Percentiles rank a stretch among this genome's conserved stretches.
Conservation (phyloP, 2,329 filamentous ascomycete genomes). For the Blastomyces percursus region DNA sequence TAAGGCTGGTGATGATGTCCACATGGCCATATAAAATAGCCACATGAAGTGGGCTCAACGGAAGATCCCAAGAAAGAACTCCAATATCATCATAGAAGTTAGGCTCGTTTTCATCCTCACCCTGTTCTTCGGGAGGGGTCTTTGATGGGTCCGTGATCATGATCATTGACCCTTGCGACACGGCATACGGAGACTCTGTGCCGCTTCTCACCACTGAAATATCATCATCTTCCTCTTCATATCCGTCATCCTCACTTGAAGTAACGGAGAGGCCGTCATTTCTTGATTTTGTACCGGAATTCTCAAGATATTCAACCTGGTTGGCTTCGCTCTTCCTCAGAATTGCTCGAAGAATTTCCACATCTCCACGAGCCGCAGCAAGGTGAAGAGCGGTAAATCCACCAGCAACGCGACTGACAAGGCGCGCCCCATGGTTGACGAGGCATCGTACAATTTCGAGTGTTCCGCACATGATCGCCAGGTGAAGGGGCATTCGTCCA, state of each 20-base stretch:
- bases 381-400: conserved; percentile 75
- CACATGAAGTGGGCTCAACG: conserved; percentile 63
- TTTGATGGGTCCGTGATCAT: conserved; percentile 39
- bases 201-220: conserved; percentile 29
- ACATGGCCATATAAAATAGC: conserved; percentile 64
- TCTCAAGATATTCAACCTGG: conserved; percentile 32
- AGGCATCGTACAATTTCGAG: conserved; percentile 59
- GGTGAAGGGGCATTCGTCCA: conserved; percentile 65
- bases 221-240: conserved; percentile 11
- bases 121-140: conserved; percentile 19
- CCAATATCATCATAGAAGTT: conserved; percentile 67
- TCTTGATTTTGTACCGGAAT: conserved; percentile 5
- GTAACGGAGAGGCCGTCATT: neutral
- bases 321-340: conserved; percentile 49
- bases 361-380: conserved; percentile 58
- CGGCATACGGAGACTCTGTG: conserved; percentile 35
- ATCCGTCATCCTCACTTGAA: neutral
- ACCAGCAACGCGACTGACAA: conserved; percentile 65
- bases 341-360: conserved; percentile 59
- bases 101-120: conserved; percentile 40
- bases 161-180: conserved; percentile 60
- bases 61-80: conserved; percentile 66
- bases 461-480: conserved; percentile 59
- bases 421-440: conserved; percentile 59
- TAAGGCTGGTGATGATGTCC: conserved; percentile 57